These are phyloP conservation scores for Aschersonia sp. DNA, from an alignment of 2,329 filamentous ascomycete species.

Conservation along the genomic window DNA sequence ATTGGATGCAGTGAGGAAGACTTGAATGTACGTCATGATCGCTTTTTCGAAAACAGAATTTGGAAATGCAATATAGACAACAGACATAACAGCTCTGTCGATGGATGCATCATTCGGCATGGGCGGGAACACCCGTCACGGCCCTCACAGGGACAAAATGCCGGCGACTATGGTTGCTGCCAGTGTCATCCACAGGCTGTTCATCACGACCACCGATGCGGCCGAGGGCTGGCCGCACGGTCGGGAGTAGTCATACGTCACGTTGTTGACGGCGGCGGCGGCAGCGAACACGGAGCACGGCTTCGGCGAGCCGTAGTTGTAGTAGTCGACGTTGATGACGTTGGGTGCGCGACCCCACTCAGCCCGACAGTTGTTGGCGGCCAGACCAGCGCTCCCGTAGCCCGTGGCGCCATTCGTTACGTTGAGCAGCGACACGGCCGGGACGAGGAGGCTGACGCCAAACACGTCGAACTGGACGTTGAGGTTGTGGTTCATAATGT, in stretches of 20 bases:
- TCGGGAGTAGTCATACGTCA: slow-evolving; percentile 48
- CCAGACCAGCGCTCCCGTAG: slow-evolving; percentile 49
- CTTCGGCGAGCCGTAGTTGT: slow-evolving; percentile 48
- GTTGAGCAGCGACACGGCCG: slow-evolving; percentile 55
- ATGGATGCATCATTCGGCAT: no score
- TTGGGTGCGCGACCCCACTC: slow-evolving; percentile 59
- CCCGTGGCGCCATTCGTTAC: slow-evolving; percentile 55
- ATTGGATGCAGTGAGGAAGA: no score
- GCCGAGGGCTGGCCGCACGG: slow-evolving; percentile 27
- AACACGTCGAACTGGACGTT: slow-evolving; percentile 63
- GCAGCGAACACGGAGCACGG: slow-evolving; percentile 65
- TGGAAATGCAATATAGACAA: no score
- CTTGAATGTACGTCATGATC: no score
- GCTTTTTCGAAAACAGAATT: no score
- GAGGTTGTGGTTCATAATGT: slow-evolving; percentile 82
- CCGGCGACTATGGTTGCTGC: slow-evolving; percentile 6
- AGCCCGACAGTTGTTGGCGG: slow-evolving; percentile 44
- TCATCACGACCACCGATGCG: neutral
- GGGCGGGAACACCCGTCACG: neutral
- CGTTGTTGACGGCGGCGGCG: slow-evolving; percentile 54
- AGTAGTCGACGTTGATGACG: slow-evolving; percentile 74
- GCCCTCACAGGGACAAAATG: neutral
- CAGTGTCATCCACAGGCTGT: slow-evolving; percentile 12
- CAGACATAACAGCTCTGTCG: no score
- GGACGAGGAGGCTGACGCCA: slow-evolving; percentile 50